A percentile compares a stretch with the other conserved stretches of the same genome.
Conservation (phyloP, 129 eudicot species). For the Deinandra increscens region DNA sequence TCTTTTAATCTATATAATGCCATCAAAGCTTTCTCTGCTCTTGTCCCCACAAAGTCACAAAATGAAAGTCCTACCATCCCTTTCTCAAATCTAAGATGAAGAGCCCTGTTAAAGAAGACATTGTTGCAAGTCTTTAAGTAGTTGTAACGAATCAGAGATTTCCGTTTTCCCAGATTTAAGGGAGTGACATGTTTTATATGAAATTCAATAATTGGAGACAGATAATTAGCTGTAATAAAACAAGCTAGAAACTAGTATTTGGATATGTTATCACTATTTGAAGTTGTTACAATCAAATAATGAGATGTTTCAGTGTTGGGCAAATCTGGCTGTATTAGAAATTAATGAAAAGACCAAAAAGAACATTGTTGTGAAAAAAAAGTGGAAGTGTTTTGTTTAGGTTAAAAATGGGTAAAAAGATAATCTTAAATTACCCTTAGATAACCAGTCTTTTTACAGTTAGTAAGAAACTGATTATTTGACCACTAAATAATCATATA, state of each 20-base stretch:
- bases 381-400: neutral
- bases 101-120: constrained; percentile 64
- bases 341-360: neutral
- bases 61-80: constrained; percentile 99
- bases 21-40: constrained; percentile 89
- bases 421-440: neutral
- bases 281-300: neutral
- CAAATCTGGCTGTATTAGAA: neutral
- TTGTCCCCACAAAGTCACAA: constrained; percentile 95
- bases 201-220: neutral
- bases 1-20: constrained; percentile 83
- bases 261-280: neutral
- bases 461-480: neutral
- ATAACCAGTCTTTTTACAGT: neutral
- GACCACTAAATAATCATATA: neutral
- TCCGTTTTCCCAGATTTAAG: neutral
- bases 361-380: neutral
- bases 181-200: neutral
- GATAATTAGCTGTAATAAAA: neutral
- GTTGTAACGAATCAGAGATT: constrained; percentile 9
- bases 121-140: neutral
- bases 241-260: neutral
- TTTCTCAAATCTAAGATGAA: constrained; percentile 97
- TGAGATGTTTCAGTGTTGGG: neutral
- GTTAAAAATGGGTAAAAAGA: neutral